Percentiles rank a stretch among this genome's conserved stretches.
phyloP scores from a whole-genome alignment of 768 basidiomycete genomes.

The Auriculariales sp. region DNA sequence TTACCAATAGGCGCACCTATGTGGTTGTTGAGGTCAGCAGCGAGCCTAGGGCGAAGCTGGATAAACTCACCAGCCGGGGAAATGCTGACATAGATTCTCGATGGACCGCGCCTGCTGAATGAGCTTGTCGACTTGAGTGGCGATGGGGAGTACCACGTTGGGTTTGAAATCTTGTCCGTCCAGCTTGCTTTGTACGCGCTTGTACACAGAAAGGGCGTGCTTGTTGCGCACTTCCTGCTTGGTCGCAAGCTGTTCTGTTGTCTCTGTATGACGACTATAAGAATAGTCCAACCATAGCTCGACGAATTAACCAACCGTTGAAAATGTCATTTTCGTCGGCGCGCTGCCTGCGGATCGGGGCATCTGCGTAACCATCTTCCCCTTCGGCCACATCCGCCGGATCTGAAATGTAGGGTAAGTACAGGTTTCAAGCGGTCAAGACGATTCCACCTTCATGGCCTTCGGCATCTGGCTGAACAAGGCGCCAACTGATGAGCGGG shows the following conservation, averaged over 20 bases:
- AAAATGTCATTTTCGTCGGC: conserved; percentile 92
- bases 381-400: conserved; percentile 36
- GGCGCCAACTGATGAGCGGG: conserved; percentile 92
- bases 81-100: conserved; percentile 93
- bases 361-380: conserved; percentile 59
- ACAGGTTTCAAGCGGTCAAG: conserved; percentile 3
- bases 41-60: background rate
- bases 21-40: conserved; percentile 1
- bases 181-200: conserved; percentile 88
- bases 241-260: conserved; percentile 38
- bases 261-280: conserved; percentile 15
- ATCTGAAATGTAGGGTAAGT: conserved; percentile 14
- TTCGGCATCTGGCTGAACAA: conserved; percentile 76
- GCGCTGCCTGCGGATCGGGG: conserved; percentile 65
- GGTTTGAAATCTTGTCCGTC: conserved; percentile 94
- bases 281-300: background rate
- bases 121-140: conserved; percentile 78
- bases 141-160: conserved; percentile 54
- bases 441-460: conserved; percentile 22
- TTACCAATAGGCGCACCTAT: conserved; percentile 69
- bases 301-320: conserved; percentile 44
- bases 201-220: conserved; percentile 80
- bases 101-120: conserved; percentile 87
- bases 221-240: conserved; percentile 82
- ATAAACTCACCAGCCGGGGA: conserved; percentile 70